A percentile compares a stretch with the other conserved stretches of the same genome.
Evolutionary conservation across 2,329 filamentous ascomycete species (phyloP).

Genomic region (Stagonosporopsis cucurbitacearum): DNA sequence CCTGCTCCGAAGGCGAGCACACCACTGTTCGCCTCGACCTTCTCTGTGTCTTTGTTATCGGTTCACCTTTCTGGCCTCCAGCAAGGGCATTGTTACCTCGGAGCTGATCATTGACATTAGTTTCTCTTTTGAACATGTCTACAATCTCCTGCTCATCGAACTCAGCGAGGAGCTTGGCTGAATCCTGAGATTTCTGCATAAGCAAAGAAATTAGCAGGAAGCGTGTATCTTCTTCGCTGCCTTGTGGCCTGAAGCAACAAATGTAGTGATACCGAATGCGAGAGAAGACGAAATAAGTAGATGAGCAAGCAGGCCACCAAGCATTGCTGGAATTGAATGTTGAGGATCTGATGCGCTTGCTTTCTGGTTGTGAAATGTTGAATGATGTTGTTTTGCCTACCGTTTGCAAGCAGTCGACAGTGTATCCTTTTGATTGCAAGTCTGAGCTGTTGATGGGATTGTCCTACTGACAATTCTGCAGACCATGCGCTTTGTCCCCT

Average conservation of each 20-base stretch:
- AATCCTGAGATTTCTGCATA: conserved; percentile 31
- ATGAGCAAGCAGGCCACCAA: background rate
- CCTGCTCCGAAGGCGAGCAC: conserved; percentile 24
- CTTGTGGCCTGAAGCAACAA: conserved; percentile 61
- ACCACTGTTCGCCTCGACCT: conserved; percentile 42
- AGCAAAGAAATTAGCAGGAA: too few relatives aligned
- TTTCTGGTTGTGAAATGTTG: background rate
- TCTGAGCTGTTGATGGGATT: conserved; percentile 7
- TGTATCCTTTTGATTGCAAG: background rate
- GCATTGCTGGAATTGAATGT: background rate
- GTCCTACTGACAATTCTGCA: conserved; percentile 2
- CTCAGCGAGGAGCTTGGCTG: conserved; percentile 27
- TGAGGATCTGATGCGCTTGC: background rate
- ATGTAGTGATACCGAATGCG: background rate
- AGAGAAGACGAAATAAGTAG: background rate
- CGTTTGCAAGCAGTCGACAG: background rate
- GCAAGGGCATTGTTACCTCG: conserved; percentile 14
- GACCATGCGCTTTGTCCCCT: background rate
- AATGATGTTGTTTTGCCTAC: background rate
- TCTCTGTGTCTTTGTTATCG: conserved; percentile 12
- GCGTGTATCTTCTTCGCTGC: conserved; percentile 44
- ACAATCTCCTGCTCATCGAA: conserved; percentile 20
- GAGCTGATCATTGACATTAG: too few relatives aligned
- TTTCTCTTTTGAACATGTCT: conserved; percentile 1
- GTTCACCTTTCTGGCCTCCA: conserved; percentile 29